phyloP scores from a whole-genome alignment of 176 grass and related monocot species.

The Poa annua region DNA sequence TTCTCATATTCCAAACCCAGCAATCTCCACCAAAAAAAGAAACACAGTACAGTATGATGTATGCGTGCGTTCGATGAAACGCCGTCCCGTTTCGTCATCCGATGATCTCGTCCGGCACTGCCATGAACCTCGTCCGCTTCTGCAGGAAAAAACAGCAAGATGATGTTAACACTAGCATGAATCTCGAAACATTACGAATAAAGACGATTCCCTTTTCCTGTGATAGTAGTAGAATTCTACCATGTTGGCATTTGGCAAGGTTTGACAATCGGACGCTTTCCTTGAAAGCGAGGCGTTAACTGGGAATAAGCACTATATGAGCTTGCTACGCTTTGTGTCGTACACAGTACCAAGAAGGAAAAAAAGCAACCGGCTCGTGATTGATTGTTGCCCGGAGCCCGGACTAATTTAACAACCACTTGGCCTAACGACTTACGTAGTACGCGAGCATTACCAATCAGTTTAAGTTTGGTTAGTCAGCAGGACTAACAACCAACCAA shows the following conservation, averaged over 20 bases:
- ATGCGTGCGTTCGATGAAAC: background rate
- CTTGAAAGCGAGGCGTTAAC: constrained; percentile 14
- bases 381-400: constrained; percentile 17
- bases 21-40: constrained; percentile 4
- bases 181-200: background rate
- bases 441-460: background rate
- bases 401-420: background rate
- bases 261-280: background rate
- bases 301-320: background rate
- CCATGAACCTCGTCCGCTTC: constrained; percentile 85
- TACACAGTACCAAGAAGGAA: background rate
- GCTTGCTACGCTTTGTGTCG: no score
- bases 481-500: background rate
- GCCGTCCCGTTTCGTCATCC: constrained; percentile 30
- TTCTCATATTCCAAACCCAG: constrained; percentile 69
- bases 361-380: background rate
- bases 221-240: background rate
- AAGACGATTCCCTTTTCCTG: background rate
- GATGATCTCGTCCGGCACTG: constrained; percentile 83
- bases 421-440: background rate
- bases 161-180: background rate
- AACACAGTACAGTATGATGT: no score
- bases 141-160: constrained; percentile 33
- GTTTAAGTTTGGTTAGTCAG: background rate
- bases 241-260: background rate